Percentiles rank a stretch among this genome's conserved stretches.
Evolutionary conservation across 768 basidiomycete species (phyloP).

Genomic region (Tylopilus plumbeoviolaceoides): DNA sequence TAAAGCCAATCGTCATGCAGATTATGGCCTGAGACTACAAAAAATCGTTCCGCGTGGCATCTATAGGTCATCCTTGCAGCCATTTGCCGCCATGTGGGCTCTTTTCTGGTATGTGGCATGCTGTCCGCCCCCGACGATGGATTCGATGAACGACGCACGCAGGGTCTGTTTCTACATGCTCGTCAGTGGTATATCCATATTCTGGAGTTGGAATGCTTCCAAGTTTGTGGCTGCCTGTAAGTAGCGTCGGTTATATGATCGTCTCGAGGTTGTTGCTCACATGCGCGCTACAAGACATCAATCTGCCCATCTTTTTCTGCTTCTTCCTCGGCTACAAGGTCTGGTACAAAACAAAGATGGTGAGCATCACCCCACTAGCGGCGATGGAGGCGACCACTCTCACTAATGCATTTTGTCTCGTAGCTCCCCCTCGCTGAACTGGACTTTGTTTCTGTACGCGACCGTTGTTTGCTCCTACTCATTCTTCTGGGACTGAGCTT

Average conservation of each 20-base stretch:
- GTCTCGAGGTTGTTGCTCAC: not conserved
- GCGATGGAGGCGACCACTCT: not conserved
- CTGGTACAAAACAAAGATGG: conserved; percentile 20
- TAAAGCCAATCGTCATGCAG: conserved; percentile 2
- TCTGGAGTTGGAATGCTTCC: conserved; percentile 57
- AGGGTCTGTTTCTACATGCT: conserved; percentile 48
- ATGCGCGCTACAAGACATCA: conserved; percentile 33
- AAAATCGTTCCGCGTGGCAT: conserved; percentile 60
- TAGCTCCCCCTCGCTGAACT: conserved; percentile 41
- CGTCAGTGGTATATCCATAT: conserved; percentile 54
- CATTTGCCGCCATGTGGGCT: conserved; percentile 68
- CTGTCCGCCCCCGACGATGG: conserved; percentile 9
- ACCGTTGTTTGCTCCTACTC: not conserved
- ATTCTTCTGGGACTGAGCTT: not conserved
- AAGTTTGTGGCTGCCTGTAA: conserved; percentile 45
- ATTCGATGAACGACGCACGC: not conserved
- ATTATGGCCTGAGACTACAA: conserved; percentile 13
- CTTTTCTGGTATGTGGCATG: conserved; percentile 54
- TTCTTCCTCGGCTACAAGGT: conserved; percentile 45
- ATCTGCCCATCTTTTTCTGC: conserved; percentile 37
- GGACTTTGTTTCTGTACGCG: conserved; percentile 64
- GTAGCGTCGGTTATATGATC: not conserved
- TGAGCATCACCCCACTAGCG: not conserved
- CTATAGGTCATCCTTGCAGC: conserved; percentile 60
- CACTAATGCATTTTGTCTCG: not conserved